Base-by-base conservation (phyloP, 805 yeast species). In the Kuraishia borneana region DNA sequence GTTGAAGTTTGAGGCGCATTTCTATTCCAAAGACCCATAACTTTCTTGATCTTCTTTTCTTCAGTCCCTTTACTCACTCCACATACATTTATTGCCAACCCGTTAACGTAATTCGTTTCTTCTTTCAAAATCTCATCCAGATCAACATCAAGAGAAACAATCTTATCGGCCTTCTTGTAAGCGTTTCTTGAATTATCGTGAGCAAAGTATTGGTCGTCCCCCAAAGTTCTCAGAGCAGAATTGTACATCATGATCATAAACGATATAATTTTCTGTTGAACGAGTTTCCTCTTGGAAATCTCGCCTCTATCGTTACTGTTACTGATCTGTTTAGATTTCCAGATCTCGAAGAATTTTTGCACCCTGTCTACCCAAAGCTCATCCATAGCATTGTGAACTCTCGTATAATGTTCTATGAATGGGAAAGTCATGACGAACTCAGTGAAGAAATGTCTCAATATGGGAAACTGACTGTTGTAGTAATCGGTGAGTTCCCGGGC, bases 281-380 rank as follows among this genome's bases (percentile, higher is more conserved):
- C 55, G 42, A 81, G 71, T 45, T 71, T 69, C 21, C 85, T 63
- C 47, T 92, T 79, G 2, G 85, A 73, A n/a, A 72, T 60, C 40
- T 81, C 84, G 12, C 76, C 79, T 21, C 96, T 62, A 44, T 84
- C 95, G 28, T 72, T 71, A 18, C 88, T 70, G 37, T 76, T 70
- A 41, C 87, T 76, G 33, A 89, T 73, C 29, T 74, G 72, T 51
- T 83, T 74, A 16, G 66, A 58, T 53, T 83, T 79, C 58, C 92
- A 77, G 36, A 78, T 70, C 49, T 87, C 94, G 47, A 80, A 71
- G 47, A 88, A 84, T 18, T 77, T 76, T 55, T 88, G 96, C 1
- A 87, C 76, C 32, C 79, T 77, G 31, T 61, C 64, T 33, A 73
- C 72, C 96, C 96, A 89, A 47, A 89, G 83, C 17, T 20, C 18